Evolutionary conservation across 2,329 filamentous ascomycete species (phyloP), one percentile per base, ranked within the genome.

Genomic region (Orbilia brochopaga): DNA sequence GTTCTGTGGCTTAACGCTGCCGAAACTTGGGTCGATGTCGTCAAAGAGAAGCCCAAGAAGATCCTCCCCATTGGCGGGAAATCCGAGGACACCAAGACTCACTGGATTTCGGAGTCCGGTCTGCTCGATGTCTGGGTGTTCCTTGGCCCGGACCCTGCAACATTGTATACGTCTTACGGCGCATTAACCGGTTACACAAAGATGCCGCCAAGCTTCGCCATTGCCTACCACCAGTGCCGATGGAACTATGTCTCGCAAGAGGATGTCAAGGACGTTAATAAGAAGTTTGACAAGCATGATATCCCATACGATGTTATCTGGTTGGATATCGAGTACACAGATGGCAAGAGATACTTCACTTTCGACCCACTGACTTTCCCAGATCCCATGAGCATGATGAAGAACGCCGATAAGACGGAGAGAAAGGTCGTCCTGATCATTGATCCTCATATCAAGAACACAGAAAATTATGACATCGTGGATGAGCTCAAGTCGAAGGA

Each of bases 191-290:
- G 94, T 24, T 93, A 88, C 77, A 94, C 92, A 30, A 88, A 92
- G 70, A 86, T 99, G 80, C 94, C 94, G 1, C 92, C 96, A 77
- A 89, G 94, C 74, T 97, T 97, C 77, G 85, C 93, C 1, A 87
- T 99, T 75, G 94, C 87, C 11, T 97, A 97, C 80, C 94, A 99
- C 78, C 94, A 99, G 80, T 97, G 94, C 79, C 90, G 94, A 76
- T 99, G 94, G 94, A 99, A 99, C 81, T 99, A 99, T 79, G 88
- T 97, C 64, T 95, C 91, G 0, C 93, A 97, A 77, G 92, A 97
- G 74, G 94, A 99, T 80, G 92, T 99, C 67, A 95, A 90, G 79
- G 92, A 97, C 77, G 93, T 99, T 46, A 92, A 97, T 79, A 88
- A 90, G 75, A 96, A 95, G 79, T 96, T 99, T 82, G 92, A 97